Base-by-base conservation (phyloP, 2,329 filamentous ascomycete genomes). In the Arthroderma uncinatum region DNA sequence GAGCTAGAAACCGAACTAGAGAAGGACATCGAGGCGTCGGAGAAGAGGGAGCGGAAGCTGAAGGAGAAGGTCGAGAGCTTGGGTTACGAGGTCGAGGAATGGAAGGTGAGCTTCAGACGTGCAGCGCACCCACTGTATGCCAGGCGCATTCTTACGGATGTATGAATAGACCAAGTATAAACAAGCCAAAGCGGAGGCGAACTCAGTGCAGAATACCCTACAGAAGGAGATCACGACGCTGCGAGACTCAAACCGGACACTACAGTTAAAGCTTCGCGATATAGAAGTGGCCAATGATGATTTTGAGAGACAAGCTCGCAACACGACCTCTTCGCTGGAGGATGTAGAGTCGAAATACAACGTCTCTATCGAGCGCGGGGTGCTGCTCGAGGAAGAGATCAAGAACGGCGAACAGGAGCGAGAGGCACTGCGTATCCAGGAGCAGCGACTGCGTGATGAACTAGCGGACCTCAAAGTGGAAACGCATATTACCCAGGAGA, bases 271-370 rank as follows among this genome's bases (percentile, higher is more conserved):
- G 72, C 77, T 98, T 58, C 85, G 93, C 64, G 93, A 98, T 71
- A 95, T 92, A 65, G 93, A 98, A 73, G 93, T 98, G 57, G 89
- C 88, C 70, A 98, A 97, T 74, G 93, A 98, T 77, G 93, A 98
- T 72, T 96, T 92, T 69, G 93, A 98, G 76, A 85, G 90, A 63
- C 92, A 97, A 75, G 92, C 93, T 64, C 85, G 93, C 65, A 93
- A 96, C 72, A 96, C 92, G 28, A 91, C 89, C 36, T 96, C 91
- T 47, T 96, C 92, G 54, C 82, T 97, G 61, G 93, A 98, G 74
- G 93, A 98, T 68, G 79, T 98, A 71, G 93, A 98, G 74, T 92
- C 87, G 61, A 98, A 97, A 73, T 96, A 93, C 73, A 97, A 96
- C 70, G 82, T 94, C 57, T 83, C 91, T 3, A 94, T 98, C 64